Evolutionary conservation across 192 early-diverging fungal genomes (phyloP).

Genomic region (Kickxella alabastrina): DNA sequence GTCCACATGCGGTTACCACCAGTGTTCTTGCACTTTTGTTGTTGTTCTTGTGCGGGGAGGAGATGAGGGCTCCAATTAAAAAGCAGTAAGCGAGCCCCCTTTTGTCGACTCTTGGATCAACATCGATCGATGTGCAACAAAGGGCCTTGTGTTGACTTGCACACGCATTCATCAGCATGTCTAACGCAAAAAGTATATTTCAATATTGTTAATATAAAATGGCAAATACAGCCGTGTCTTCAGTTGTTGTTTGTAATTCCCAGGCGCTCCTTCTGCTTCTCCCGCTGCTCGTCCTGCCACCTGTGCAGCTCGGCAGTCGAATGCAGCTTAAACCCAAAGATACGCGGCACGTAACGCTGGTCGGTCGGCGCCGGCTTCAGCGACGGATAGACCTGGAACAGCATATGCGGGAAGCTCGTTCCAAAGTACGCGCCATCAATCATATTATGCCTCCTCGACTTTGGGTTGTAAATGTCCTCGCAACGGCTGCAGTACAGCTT

Average conservation of each 20-base stretch:
- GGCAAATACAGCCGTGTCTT: too few relatives aligned
- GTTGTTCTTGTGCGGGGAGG: too few relatives aligned
- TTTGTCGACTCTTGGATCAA: too few relatives aligned
- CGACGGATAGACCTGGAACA: constrained; percentile 87
- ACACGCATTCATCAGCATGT: too few relatives aligned
- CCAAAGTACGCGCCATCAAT: constrained; percentile 98
- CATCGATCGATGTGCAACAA: too few relatives aligned
- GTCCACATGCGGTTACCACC: too few relatives aligned
- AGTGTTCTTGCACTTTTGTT: too few relatives aligned
- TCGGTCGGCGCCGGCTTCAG: constrained; percentile 70
- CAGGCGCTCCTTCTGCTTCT: constrained; percentile 58
- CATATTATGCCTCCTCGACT: constrained; percentile 74
- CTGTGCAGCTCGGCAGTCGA: constrained; percentile 81
- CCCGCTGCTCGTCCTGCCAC: constrained; percentile 82
- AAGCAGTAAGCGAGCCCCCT: too few relatives aligned
- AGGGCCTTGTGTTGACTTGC: too few relatives aligned
- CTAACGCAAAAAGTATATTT: too few relatives aligned
- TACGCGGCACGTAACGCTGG: constrained; percentile 83
- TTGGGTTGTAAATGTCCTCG: constrained; percentile 95
- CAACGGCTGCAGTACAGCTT: constrained; percentile 96
- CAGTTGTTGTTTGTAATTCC: constrained; percentile 15
- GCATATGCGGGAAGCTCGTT: constrained; percentile 92
- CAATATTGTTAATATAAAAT: too few relatives aligned
- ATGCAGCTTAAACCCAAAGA: constrained; percentile 98
- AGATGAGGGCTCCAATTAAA: too few relatives aligned